Base-by-base conservation (phyloP, 805 yeast species). In the Yarrowia divulgata region DNA sequence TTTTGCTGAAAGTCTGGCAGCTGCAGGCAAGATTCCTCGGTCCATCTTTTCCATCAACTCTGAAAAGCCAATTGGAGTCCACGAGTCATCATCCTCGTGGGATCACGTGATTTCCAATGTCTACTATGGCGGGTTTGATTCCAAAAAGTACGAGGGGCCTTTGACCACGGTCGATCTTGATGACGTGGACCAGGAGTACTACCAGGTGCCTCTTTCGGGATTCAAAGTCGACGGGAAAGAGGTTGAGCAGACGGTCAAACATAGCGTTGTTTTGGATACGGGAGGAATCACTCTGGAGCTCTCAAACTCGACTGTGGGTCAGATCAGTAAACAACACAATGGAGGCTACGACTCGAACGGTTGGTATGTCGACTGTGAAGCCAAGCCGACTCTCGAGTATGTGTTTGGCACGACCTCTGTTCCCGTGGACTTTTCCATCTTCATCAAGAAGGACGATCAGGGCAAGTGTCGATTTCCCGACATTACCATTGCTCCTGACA, bases 211-310 rank as follows among this genome's bases (percentile, higher is more conserved):
- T 12, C 19, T 39, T 23, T 54, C 60, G 0, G 60, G 60, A 2
- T 39, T 54, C 45, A 54, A 39, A 13, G 60, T 54, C 9, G 60
- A 54, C 16, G 60, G 60, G 5, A 23, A 37, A 12, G 40, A 19
- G 1, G 60, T 39, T 18, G 32, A 54, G 34, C 35, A 9, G 13
- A 13, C 3, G 1, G 10, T 14, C 8, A 18, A 39, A 7, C 60
- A 54, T 7, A 54, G 46, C 10, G 35, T 39, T 4, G 14, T 54
- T 39, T 35, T 54, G 18, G 60, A 54, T 8, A 54, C 60, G 8
- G 60, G 60, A 54, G 60, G 60, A 19, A 54, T 54, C 18, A 39
- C 60, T 23, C 45, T 54, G 19, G 60, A 54, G 60, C 45, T 54
- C 13, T 14, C 60, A 0, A 54, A 54, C 35, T 37, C 45, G 12